A percentile compares a stretch with the other conserved stretches of the same genome.
phyloP scores from a whole-genome alignment of 192 early-diverging fungal genomes.

The Coemansia sp. region DNA sequence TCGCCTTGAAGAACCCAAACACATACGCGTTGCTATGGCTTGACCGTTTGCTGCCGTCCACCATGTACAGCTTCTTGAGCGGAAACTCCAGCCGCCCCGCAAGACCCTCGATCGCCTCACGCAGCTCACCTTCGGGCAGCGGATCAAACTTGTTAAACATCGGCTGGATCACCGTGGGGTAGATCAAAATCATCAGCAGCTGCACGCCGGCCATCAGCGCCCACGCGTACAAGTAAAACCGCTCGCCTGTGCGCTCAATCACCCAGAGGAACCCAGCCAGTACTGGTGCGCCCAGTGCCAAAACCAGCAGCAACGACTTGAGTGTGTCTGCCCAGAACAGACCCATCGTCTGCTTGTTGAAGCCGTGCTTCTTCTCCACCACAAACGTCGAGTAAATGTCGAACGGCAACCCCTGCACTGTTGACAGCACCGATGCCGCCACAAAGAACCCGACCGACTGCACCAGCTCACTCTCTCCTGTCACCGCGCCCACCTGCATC shows the following conservation, averaged over 20 bases:
- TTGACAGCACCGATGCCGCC: conserved; percentile 58
- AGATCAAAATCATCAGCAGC: conserved; percentile 76
- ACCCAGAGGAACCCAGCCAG: conserved; percentile 79
- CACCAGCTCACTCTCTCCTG: conserved; percentile 72
- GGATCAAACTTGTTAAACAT: conserved; percentile 95
- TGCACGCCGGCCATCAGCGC: conserved; percentile 77
- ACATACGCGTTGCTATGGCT: conserved; percentile 97
- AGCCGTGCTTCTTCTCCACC: conserved; percentile 90
- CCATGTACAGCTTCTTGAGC: conserved; percentile 90
- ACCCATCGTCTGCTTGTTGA: conserved; percentile 88
- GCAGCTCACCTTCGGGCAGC: conserved; percentile 78
- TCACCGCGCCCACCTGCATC: conserved; percentile 56
- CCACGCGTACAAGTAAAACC: conserved; percentile 92
- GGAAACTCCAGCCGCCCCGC: conserved; percentile 84
- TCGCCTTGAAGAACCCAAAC: conserved; percentile 94
- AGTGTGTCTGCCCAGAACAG: conserved; percentile 78
- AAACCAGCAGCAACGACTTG: conserved; percentile 69
- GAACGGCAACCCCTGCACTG: conserved; percentile 74
- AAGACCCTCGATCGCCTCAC: conserved; percentile 76
- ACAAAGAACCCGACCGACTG: conserved; percentile 81
- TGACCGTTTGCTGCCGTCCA: conserved; percentile 90
- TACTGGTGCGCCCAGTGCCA: conserved; percentile 75
- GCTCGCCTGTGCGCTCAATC: conserved; percentile 74
- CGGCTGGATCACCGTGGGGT: conserved; percentile 95
- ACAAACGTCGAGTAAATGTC: conserved; percentile 91